A percentile compares a stretch with the other conserved stretches of the same genome.
phyloP scores from a whole-genome alignment of 495 filamentous ascomycete genomes.

The Hypoxylon rickii region DNA sequence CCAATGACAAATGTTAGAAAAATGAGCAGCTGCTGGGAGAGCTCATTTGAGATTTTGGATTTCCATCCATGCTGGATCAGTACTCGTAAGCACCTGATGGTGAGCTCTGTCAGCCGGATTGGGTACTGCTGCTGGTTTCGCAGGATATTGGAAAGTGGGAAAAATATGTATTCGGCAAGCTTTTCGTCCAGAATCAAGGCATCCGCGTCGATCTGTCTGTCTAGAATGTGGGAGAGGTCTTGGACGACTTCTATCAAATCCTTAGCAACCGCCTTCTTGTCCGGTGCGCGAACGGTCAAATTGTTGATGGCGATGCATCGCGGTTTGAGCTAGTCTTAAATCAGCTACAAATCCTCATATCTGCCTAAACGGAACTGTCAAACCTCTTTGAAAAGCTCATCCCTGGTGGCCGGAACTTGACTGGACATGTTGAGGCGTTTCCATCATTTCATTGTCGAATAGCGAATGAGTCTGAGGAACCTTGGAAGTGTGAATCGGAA shows the following conservation, averaged over 20 bases:
- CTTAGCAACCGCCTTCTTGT: slow-evolving; percentile 54
- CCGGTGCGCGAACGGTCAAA: slow-evolving; percentile 63
- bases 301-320: slow-evolving; percentile 80
- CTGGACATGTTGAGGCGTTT: slow-evolving; percentile 28
- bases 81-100: slow-evolving; percentile 71
- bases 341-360: slow-evolving; percentile 14
- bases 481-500: too few relatives aligned
- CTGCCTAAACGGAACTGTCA: slow-evolving; percentile 1
- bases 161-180: slow-evolving; percentile 92
- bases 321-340: slow-evolving; percentile 65
- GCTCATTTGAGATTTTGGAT: slow-evolving; percentile 61
- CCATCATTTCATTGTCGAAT: slow-evolving; percentile 18
- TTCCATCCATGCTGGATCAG: slow-evolving; percentile 82
- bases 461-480: too few relatives aligned
- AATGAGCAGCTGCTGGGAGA: slow-evolving; percentile 84
- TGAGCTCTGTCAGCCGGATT: slow-evolving; percentile 71
- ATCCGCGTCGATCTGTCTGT: slow-evolving; percentile 53
- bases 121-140: slow-evolving; percentile 73
- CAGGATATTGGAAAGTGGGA: slow-evolving; percentile 87
- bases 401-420: slow-evolving; percentile 34
- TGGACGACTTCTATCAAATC: slow-evolving; percentile 61
- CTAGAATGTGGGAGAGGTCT: slow-evolving; percentile 57
- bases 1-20: slow-evolving; percentile 80
- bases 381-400: slow-evolving; percentile 51
- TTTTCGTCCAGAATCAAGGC: slow-evolving; percentile 70